Evolutionary conservation across 805 yeast genomes (phyloP).

Genomic region (Wickerhamomyces queroliae): DNA sequence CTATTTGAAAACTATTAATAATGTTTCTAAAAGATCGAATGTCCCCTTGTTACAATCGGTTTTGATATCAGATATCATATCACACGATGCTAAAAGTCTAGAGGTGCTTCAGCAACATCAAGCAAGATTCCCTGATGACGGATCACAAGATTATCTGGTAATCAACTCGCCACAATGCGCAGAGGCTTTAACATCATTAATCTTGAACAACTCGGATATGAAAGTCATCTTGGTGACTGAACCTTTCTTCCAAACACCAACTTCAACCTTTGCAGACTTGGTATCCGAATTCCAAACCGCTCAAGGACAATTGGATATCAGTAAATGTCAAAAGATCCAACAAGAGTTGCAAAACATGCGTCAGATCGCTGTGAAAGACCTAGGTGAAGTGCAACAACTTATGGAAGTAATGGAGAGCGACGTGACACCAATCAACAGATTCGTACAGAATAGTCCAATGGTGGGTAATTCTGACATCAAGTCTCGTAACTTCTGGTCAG

Average conservation of each 20-base stretch:
- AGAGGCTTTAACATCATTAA: slow-evolving; percentile 16
- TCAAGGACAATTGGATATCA: slow-evolving; percentile 6
- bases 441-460: not conserved
- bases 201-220: slow-evolving; percentile 11
- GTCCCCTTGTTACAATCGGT: no score
- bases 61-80: no score
- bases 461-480: not conserved
- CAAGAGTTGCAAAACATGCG: slow-evolving; percentile 1
- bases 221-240: slow-evolving; percentile 16
- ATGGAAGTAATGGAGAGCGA: slow-evolving; percentile 8
- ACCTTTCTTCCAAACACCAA: slow-evolving; percentile 8
- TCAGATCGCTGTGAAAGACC: slow-evolving; percentile 6
- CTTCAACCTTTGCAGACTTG: slow-evolving; percentile 12
- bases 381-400: slow-evolving; percentile 6
- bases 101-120: slow-evolving; percentile 4
- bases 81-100: slow-evolving; percentile 4
- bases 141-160: slow-evolving; percentile 16
- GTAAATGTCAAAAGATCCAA: slow-evolving; percentile 8
- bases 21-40: not conserved
- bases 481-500: slow-evolving; percentile 9
- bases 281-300: slow-evolving; percentile 6
- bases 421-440: slow-evolving; percentile 1
- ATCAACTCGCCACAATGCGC: slow-evolving; percentile 16
- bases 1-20: not conserved
- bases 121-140: no score